Conservation (phyloP, 176 grass and related monocot genomes). For the Phoenix dactylifera region DNA sequence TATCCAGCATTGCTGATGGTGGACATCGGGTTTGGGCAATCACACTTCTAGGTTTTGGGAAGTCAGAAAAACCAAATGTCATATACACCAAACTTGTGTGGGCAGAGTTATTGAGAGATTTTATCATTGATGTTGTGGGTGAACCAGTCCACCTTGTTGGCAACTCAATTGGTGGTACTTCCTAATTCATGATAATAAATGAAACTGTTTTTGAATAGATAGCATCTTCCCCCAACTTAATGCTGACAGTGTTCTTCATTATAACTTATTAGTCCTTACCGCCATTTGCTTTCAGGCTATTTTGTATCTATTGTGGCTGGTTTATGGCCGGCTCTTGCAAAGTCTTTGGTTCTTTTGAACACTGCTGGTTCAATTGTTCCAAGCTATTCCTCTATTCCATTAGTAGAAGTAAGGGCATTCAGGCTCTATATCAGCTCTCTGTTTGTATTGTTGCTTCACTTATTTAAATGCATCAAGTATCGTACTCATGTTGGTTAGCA, state of each 20-base stretch:
- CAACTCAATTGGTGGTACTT: slow-evolving; percentile 89
- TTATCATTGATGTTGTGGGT: slow-evolving; percentile 63
- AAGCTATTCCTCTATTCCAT: slow-evolving; percentile 49
- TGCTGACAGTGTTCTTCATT: too few species aligned
- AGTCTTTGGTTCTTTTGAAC: slow-evolving; percentile 82
- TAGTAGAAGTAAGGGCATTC: slow-evolving; percentile 45
- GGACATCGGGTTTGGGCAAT: slow-evolving; percentile 86
- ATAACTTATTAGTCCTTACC: too few species aligned
- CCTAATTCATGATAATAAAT: slow-evolving; percentile 9
- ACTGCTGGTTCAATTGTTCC: slow-evolving; percentile 86
- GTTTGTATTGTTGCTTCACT: slow-evolving; percentile 1
- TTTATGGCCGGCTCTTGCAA: slow-evolving; percentile 76
- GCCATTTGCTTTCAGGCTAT: slow-evolving; percentile 46
- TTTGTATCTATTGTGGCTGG: slow-evolving; percentile 53
- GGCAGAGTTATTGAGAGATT: slow-evolving; percentile 83
- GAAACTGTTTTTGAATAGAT: too few species aligned
- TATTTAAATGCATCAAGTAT: too few species aligned
- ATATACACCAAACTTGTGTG: slow-evolving; percentile 79
- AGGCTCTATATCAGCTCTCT: slow-evolving; percentile 1
- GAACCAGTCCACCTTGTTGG: slow-evolving; percentile 85
- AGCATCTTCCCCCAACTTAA: too few species aligned
- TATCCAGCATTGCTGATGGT: slow-evolving; percentile 44
- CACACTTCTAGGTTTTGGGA: slow-evolving; percentile 83
- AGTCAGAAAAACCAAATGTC: slow-evolving; percentile 80
- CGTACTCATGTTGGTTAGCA: too few species aligned